These are phyloP conservation scores for Stentor coeruleus DNA, from an alignment of 73 alveolate species.

Conservation along the genomic window DNA sequence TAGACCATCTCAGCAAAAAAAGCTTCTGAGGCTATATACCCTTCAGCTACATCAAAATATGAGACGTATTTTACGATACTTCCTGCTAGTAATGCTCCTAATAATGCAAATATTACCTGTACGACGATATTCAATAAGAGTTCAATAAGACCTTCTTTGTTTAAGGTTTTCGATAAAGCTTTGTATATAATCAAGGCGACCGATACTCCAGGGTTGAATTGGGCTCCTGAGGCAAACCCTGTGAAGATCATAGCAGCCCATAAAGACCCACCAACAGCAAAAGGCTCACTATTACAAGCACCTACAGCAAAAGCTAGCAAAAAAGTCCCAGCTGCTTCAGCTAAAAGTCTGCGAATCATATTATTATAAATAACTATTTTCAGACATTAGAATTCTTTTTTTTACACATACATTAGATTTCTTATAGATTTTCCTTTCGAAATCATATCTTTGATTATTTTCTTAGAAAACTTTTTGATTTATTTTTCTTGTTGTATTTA, in stretches of 20 bases:
- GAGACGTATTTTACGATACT: not conserved
- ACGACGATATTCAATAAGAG: not conserved
- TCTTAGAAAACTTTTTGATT: too few relatives aligned
- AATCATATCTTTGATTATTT: too few relatives aligned
- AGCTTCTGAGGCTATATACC: not conserved
- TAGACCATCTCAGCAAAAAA: constrained; percentile 19
- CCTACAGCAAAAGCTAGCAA: constrained; percentile 15
- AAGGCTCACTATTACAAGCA: not conserved
- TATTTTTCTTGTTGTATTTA: too few relatives aligned
- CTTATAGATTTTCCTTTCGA: too few relatives aligned
- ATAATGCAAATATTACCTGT: not conserved
- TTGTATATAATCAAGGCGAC: not conserved
- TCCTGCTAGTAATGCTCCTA: constrained; percentile 11
- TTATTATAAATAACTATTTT: too few relatives aligned
- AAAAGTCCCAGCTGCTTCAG: constrained; percentile 19
- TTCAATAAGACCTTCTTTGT: not conserved
- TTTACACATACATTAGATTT: too few relatives aligned
- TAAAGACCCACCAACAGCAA: constrained; percentile 19
- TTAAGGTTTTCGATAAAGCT: not conserved
- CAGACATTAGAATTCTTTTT: too few relatives aligned
- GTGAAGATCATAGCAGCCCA: constrained; percentile 25
- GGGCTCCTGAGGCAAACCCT: constrained; percentile 26
- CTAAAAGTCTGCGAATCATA: constrained; percentile 25
- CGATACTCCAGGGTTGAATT: constrained; percentile 24
- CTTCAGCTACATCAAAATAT: constrained; percentile 12